Conservation (phyloP, 306 rosid species). For the Trifolium dubium region DNA sequence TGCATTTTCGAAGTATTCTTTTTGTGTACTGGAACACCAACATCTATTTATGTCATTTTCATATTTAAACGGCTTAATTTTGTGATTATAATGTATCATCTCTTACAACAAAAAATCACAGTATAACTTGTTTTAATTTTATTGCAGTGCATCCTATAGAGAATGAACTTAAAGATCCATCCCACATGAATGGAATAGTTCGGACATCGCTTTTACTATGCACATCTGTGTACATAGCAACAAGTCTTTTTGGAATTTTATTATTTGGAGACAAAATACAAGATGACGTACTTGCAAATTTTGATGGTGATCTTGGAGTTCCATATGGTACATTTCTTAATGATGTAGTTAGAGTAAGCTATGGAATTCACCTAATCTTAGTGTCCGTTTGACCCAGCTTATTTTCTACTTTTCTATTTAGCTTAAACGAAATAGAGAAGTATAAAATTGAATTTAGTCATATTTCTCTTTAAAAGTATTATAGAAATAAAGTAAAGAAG, state of each 20-base stretch:
- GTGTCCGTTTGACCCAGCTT: too few relatives aligned
- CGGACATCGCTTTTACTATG: slow-evolving; percentile 9
- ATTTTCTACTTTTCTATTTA: too few relatives aligned
- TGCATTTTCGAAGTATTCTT: too few relatives aligned
- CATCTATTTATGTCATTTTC: too few relatives aligned
- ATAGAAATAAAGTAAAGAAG: too few relatives aligned
- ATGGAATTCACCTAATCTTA: slow-evolving; percentile 77
- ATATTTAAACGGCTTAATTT: background rate
- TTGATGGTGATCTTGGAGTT: slow-evolving; percentile 74
- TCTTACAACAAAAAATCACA: background rate
- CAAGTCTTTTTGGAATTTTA: slow-evolving; percentile 28
- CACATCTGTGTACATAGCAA: background rate
- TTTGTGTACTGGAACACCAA: too few relatives aligned
- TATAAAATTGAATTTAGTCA: too few relatives aligned
- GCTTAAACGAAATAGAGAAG: too few relatives aligned
- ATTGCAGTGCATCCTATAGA: slow-evolving; percentile 20
- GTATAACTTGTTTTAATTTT: background rate
- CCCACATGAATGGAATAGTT: slow-evolving; percentile 8
- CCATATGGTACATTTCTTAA: slow-evolving; percentile 67
- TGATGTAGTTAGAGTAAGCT: slow-evolving; percentile 74
- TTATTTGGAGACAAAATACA: slow-evolving; percentile 72
- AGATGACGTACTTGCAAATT: slow-evolving; percentile 79
- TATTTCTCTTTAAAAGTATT: too few relatives aligned
- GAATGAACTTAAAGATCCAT: slow-evolving; percentile 3
- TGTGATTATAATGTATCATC: background rate